Evolutionary conservation across 768 basidiomycete species (phyloP).

Genomic region (Cyclocybe cylindracea): DNA sequence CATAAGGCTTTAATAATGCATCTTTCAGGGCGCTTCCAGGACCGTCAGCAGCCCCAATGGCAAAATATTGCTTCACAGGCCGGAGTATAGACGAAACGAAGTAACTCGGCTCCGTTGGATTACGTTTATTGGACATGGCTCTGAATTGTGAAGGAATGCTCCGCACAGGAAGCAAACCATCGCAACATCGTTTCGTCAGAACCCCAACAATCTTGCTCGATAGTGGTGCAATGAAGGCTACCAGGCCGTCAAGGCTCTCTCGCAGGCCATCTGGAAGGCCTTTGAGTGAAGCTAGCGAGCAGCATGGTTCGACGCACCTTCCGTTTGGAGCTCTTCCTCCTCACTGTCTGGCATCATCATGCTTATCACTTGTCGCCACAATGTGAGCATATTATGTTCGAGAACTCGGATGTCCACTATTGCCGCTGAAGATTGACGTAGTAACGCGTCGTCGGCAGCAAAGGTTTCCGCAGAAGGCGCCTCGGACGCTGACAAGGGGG

Average conservation of each 20-base stretch:
- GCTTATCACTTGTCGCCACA: conserved; percentile 74
- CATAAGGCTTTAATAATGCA: conserved; percentile 48
- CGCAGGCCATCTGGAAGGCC: conserved; percentile 50
- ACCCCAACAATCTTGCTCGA: conserved; percentile 68
- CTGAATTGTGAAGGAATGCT: conserved; percentile 91
- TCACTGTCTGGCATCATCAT: conserved; percentile 56
- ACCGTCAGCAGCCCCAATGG: conserved; percentile 54
- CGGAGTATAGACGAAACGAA: conserved; percentile 82
- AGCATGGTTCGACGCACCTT: conserved; percentile 45
- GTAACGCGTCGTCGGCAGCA: conserved; percentile 61
- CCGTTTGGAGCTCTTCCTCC: conserved; percentile 36
- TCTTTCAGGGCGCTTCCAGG: conserved; percentile 61
- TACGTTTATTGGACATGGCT: conserved; percentile 74
- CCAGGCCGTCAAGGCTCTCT: conserved; percentile 50
- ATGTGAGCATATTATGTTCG: conserved; percentile 45
- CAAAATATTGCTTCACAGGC: conserved; percentile 78
- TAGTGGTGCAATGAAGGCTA: conserved; percentile 54
- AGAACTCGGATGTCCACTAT: conserved; percentile 69
- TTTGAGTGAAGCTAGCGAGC: conserved; percentile 1
- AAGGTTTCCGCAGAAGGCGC: conserved; percentile 51
- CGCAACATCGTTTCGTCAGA: conserved; percentile 79
- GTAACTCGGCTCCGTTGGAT: conserved; percentile 80
- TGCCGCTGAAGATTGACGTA: conserved; percentile 66
- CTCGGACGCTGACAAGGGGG: conserved; percentile 52
- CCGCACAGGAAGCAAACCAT: conserved; percentile 80